Base-by-base conservation (phyloP, 1,139 yeast genomes). In the Pichia sp. region DNA sequence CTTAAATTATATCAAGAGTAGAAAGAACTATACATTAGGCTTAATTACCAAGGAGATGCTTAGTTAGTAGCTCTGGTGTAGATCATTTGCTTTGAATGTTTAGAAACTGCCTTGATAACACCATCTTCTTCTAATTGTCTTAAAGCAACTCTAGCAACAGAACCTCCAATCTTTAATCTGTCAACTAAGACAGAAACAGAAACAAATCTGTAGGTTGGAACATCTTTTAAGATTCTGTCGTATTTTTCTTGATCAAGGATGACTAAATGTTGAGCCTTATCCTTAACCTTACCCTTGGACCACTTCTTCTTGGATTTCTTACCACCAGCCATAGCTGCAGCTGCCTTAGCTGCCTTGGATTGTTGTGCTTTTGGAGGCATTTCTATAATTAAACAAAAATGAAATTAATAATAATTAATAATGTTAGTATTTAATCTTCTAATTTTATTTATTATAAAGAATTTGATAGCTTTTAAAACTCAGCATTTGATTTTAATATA, bases 321-420 rank as follows among this genome's bases (percentile, higher is more conserved):
- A 83, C 97, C 97, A 86, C 97, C 97, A 73, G 97, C 96, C 82
- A 89, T 80, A 74, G 97, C 97, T 80, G 98, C 97, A 69, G 97
- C 97, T 73, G 97, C 97, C 83, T 90, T 90, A 71, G 96, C 96
- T 74, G 97, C 97, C 82, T 92, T 92, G 70, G 97, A 85, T 77
- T 87, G 94, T 82, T 90, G 97, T 76, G 87, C 79, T 80, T 90
- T 92, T 82, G 97, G 97, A 76, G 97, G 97, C 98, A 92, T 90
- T 54, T 74, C 49, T 48, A 31, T 16, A 16, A 16, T 16, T 16
- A 23, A 35, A n/a, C 35, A 22, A 30, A 12, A 12, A 23, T 16
- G 16, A 16, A 24, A 40, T 12, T 10, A 24, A 23, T 10, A 10
- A 27, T 30, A 34, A 22, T 12, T 7, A 31, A 16, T 6, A 8